Percentiles rank a stretch among this genome's conserved stretches.
phyloP scores from a whole-genome alignment of 805 yeast genomes.

The Saccharomycopsis sp. region DNA sequence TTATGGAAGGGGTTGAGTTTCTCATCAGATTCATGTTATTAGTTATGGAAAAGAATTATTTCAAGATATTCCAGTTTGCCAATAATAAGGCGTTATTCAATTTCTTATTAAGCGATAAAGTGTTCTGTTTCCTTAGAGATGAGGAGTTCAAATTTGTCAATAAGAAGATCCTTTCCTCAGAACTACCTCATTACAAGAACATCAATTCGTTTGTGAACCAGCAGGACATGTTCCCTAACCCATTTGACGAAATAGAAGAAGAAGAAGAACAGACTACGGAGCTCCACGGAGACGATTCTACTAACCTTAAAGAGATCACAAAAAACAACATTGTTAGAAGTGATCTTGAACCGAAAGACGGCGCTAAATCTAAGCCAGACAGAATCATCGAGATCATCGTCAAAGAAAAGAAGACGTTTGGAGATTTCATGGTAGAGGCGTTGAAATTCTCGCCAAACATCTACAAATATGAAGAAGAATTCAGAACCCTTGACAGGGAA shows the following conservation, averaged over 20 bases:
- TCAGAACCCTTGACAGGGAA: neutral
- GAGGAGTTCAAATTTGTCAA: slow-evolving; percentile 14
- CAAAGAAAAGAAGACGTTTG: slow-evolving; percentile 15
- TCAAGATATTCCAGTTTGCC: slow-evolving; percentile 18
- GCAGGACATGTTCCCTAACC: slow-evolving; percentile 2
- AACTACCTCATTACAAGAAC: slow-evolving; percentile 11
- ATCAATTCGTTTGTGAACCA: slow-evolving; percentile 7
- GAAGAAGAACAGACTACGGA: slow-evolving; percentile 4
- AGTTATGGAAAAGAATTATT: slow-evolving; percentile 20
- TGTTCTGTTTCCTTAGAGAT: slow-evolving; percentile 12
- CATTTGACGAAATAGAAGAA: slow-evolving; percentile 8
- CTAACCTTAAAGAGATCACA: slow-evolving; percentile 6
- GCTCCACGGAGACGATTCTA: neutral
- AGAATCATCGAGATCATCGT: slow-evolving; percentile 14
- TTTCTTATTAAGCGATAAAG: slow-evolving; percentile 12
- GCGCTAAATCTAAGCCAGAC: neutral
- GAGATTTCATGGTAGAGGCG: slow-evolving; percentile 18
- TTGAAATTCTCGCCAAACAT: slow-evolving; percentile 18
- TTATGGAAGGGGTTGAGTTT: slow-evolving; percentile 21
- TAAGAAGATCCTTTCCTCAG: slow-evolving; percentile 8
- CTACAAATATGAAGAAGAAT: slow-evolving; percentile 8
- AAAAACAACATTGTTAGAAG: slow-evolving; percentile 10
- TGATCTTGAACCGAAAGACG: slow-evolving; percentile 1
- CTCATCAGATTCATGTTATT: slow-evolving; percentile 18
- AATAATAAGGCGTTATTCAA: slow-evolving; percentile 15